Percentiles rank a stretch among this genome's conserved stretches.
Evolutionary conservation across 352 stramenopile species (phyloP).

Genomic region (Pythium chondricola): DNA sequence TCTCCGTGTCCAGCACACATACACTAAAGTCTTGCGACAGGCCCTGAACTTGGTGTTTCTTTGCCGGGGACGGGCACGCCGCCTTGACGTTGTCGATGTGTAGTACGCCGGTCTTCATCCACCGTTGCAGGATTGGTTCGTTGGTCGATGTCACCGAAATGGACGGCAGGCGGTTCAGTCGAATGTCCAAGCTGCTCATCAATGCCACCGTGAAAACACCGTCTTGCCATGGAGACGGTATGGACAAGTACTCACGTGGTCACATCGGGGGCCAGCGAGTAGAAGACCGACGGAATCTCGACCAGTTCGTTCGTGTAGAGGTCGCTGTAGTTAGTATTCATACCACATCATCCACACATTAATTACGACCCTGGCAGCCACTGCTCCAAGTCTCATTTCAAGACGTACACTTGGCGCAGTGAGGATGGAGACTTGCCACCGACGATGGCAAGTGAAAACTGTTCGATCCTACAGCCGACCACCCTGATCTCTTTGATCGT

Average conservation of each 20-base stretch:
- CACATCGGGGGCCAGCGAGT: slow-evolving; percentile 7
- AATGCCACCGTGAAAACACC: too few relatives aligned
- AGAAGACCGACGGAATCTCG: slow-evolving; percentile 24
- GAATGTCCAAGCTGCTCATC: slow-evolving; percentile 30
- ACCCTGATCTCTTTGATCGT: slow-evolving; percentile 45
- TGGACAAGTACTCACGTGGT: slow-evolving; percentile 16
- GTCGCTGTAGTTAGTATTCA: slow-evolving; percentile 30
- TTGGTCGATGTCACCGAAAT: slow-evolving; percentile 27
- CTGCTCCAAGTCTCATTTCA: background rate
- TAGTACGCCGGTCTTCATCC: slow-evolving; percentile 28
- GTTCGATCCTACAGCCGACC: slow-evolving; percentile 31
- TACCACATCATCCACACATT: too few relatives aligned
- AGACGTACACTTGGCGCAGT: slow-evolving; percentile 2
- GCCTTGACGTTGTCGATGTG: slow-evolving; percentile 25
- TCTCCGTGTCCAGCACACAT: slow-evolving; percentile 9
- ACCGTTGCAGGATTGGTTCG: slow-evolving; percentile 20
- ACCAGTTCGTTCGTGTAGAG: slow-evolving; percentile 35
- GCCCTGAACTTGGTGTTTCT: slow-evolving; percentile 12
- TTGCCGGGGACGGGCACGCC: slow-evolving; percentile 1
- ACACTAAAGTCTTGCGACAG: slow-evolving; percentile 23
- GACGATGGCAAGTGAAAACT: slow-evolving; percentile 34
- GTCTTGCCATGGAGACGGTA: slow-evolving; percentile 6
- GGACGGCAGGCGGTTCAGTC: slow-evolving; percentile 26
- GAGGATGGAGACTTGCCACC: slow-evolving; percentile 21
- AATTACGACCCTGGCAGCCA: background rate